Percentiles rank a stretch among this genome's conserved stretches.
Conservation (phyloP, 2,329 filamentous ascomycete species). For the Sporothrix globosa region DNA sequence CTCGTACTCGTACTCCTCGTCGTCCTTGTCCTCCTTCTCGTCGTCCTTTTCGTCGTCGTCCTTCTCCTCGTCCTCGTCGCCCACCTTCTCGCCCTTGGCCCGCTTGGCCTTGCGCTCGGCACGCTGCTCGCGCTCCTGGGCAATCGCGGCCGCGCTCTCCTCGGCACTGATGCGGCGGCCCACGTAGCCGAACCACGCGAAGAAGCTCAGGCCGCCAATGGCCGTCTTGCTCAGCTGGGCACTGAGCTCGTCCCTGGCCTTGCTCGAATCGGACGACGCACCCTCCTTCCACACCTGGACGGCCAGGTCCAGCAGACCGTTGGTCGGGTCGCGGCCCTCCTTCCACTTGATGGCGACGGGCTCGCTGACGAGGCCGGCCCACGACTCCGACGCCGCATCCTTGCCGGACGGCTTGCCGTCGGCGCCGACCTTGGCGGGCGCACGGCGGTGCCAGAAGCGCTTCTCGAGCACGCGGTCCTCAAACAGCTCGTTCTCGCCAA, state of each 20-base stretch:
- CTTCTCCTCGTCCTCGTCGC: slow-evolving; percentile 43
- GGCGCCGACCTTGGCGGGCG: slow-evolving; percentile 8
- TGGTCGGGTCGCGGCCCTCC: slow-evolving; percentile 79
- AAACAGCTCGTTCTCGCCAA: slow-evolving; percentile 81
- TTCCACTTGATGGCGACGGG: slow-evolving; percentile 90
- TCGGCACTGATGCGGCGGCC: slow-evolving; percentile 71
- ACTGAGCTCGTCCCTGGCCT: slow-evolving; percentile 45
- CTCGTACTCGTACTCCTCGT: slow-evolving; percentile 66
- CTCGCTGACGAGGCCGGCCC: slow-evolving; percentile 80
- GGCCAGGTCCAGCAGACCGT: slow-evolving; percentile 75
- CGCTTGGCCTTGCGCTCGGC: slow-evolving; percentile 26
- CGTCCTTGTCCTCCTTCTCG: slow-evolving; percentile 53
- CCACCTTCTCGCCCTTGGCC: slow-evolving; percentile 47
- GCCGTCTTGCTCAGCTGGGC: slow-evolving; percentile 62
- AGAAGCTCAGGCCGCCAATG: slow-evolving; percentile 75
- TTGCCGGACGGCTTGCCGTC: not conserved
- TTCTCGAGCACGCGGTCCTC: slow-evolving; percentile 79
- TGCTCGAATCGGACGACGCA: not conserved
- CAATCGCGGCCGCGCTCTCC: slow-evolving; percentile 66
- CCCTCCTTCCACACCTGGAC: slow-evolving; percentile 69
- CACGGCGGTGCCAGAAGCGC: slow-evolving; percentile 79
- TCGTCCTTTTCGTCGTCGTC: slow-evolving; percentile 39
- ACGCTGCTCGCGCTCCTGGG: slow-evolving; percentile 56
- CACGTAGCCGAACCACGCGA: slow-evolving; percentile 83
- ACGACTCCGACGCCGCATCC: slow-evolving; percentile 46